phyloP scores from a whole-genome alignment of 2,329 filamentous ascomycete species.

The Fusarium fujikuroi region DNA sequence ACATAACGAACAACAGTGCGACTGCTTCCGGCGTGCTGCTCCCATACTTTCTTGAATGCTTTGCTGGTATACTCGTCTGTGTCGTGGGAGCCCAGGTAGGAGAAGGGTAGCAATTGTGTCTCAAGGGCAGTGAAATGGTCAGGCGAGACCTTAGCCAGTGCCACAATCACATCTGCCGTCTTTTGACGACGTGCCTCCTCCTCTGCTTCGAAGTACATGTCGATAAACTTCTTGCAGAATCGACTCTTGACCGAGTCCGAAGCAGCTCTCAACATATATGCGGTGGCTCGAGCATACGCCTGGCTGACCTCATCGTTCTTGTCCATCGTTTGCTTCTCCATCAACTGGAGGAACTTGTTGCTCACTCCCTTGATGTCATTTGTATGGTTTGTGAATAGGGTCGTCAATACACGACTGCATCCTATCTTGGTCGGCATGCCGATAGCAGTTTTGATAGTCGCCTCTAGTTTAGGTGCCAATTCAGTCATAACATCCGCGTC shows the following conservation, averaged over 20 bases:
- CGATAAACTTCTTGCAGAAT: conserved; percentile 66
- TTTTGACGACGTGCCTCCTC: conserved; percentile 80
- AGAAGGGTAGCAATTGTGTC: conserved; percentile 80
- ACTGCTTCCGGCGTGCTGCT: conserved; percentile 86
- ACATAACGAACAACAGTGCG: conserved; percentile 86
- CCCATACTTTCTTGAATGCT: conserved; percentile 87
- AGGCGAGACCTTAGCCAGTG: conserved; percentile 85
- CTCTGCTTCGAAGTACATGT: conserved; percentile 84
- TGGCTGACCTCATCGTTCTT: conserved; percentile 93
- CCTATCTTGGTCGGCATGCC: conserved; percentile 95
- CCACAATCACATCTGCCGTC: conserved; percentile 83
- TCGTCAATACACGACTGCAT: conserved; percentile 84
- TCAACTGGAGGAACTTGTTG: conserved; percentile 77
- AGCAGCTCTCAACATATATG: conserved; percentile 78
- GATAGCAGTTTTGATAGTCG: conserved; percentile 84
- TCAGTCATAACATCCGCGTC: conserved; percentile 81
- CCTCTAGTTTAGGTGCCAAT: conserved; percentile 77
- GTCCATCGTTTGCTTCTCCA: conserved; percentile 86
- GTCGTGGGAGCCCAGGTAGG: conserved; percentile 90
- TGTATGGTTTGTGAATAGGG: conserved; percentile 82
- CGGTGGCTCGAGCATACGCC: conserved; percentile 86
- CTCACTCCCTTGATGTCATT: conserved; percentile 80
- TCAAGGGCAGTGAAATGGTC: conserved; percentile 87
- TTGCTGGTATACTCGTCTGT: conserved; percentile 81
- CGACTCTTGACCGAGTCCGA: conserved; percentile 60